These are phyloP conservation scores for Fomitopsis pinicola DNA, from an alignment of 1,284 basidiomycete species.

Conservation along the genomic window DNA sequence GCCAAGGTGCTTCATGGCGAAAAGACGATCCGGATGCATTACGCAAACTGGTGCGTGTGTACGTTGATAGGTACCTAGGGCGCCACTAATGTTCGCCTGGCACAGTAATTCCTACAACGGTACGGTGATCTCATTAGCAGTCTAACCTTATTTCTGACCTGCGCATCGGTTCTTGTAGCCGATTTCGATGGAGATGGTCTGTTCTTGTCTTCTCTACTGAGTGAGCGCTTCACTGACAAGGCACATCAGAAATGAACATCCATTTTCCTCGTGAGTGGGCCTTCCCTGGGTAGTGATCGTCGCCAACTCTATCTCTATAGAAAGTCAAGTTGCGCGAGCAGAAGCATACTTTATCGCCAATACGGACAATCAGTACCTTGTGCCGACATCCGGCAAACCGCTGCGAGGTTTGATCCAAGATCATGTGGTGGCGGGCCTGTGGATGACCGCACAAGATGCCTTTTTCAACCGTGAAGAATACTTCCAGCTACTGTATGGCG, in stretches of 20 bases:
- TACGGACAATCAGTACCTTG: slow-evolving; percentile 98
- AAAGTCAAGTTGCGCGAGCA: slow-evolving; percentile 90
- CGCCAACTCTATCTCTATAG: slow-evolving; percentile 32
- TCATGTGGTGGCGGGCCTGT: slow-evolving; percentile 97
- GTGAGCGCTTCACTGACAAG: slow-evolving; percentile 13
- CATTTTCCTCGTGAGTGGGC: slow-evolving; percentile 88
- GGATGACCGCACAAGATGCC: slow-evolving; percentile 97
- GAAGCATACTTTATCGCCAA: slow-evolving; percentile 95
- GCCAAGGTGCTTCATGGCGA: slow-evolving; percentile 93
- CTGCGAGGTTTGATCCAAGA: slow-evolving; percentile 98
- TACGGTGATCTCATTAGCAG: slow-evolving; percentile 29
- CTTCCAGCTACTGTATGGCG: slow-evolving; percentile 95
- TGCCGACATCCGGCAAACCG: slow-evolving; percentile 97
- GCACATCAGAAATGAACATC: slow-evolving; percentile 90
- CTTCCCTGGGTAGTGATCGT: neutral
- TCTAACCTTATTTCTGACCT: slow-evolving; percentile 13
- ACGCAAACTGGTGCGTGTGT: slow-evolving; percentile 87
- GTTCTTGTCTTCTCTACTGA: slow-evolving; percentile 18
- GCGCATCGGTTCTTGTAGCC: slow-evolving; percentile 43
- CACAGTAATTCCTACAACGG: slow-evolving; percentile 95
- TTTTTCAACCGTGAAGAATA: slow-evolving; percentile 97
- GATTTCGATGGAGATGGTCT: slow-evolving; percentile 98
- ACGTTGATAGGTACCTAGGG: neutral
- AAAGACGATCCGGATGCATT: slow-evolving; percentile 99
- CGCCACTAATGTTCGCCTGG: slow-evolving; percentile 7